Evolutionary conservation across 2,329 filamentous ascomycete genomes (phyloP), one percentile per base, ranked within the genome.

Genomic region (Stachybotrys elegans): DNA sequence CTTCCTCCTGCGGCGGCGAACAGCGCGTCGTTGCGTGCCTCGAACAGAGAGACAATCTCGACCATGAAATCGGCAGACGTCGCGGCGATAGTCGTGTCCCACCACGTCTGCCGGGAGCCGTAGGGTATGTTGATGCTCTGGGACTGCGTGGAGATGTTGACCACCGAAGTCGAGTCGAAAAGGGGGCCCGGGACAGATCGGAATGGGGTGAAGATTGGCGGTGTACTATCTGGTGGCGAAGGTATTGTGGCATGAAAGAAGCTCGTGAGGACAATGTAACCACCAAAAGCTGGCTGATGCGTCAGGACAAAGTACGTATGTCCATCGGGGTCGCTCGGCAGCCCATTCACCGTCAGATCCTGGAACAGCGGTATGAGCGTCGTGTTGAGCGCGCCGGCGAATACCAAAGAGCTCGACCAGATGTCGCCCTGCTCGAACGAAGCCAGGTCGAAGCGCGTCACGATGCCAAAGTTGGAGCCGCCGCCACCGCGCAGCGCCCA

Each of bases 31-130:
- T 53, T 47, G 21, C 49, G 46, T 5, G 40, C 44, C 19, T 62
- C 48, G 34, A 49, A 65, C 6, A 59, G 43, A 5, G 51, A 23
- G 3, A 60, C 43, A 2, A 62, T 51, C 25, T 62, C 56, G 6
- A 54, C 29, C 8, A 67, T 41, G 9, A 63, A 43, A 5, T 46
- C 23, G 4, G 54, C 47, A 6, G 51, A 51, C 2, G 51, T 54
- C 3, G 53, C 53, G 3, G 43, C 47, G 6, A 63, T 51, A 1
- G 56, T 56, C 2, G 57, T 56, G 16, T 56, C 57, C 53, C 54
- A 60, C 56, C 57, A 63, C 4, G 57, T 57, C 43, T 61, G 52
- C 7, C 62, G 51, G 4, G 31, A 25, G 1, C 61, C 61, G 11
- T 52, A 51, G 0, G 55, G 42, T 11, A 56, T 48, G 5, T 52